Base-by-base conservation (phyloP, 2,329 filamentous ascomycete species). In the Fusarium sp. region DNA sequence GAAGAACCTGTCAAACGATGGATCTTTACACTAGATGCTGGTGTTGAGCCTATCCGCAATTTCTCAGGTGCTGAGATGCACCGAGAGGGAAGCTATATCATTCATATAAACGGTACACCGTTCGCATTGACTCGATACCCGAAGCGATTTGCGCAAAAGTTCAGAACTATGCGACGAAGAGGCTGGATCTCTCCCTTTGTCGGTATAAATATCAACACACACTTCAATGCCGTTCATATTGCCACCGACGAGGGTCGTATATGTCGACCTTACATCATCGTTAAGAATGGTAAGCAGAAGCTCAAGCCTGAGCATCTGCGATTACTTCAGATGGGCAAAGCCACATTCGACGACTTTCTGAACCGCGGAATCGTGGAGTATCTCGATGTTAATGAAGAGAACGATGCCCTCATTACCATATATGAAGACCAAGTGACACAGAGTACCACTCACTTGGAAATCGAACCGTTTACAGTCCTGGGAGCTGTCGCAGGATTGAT, bases 241-340 rank as follows among this genome's bases (percentile, higher is more conserved):
- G 96, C 96, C 14, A 98, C 96, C 0, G 96, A 99, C 76, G 96
- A 99, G 85, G 96, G 96, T 15, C 91, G 96, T 61, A 97, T 99
- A 71, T 99, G 97, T 82, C 90, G 97, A 61, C 96, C 96, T 4
- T 92, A 98, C 72, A 98, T 99, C 74, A 93, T 99, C 50, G 95
- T 98, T 15, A 95, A 97, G 81, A 93, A 96, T 71, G 91, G 92
- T 68, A 91, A 92, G 78, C 92, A 95, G 20, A 95, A 91, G 79
- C 91, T 99, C 59, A 94, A 91, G 56, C 86, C 88, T 20, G 89
- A 92, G 55, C 94, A 97, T 79, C 86, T 99, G 18, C 90, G 93
- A 74, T 89, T 94, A 38, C 84, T 99, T 33, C 93, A 96, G 63
- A 91, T 92, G 71, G 95, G 95, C 17, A 93, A 91, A 38, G 92